Conservation (phyloP, 345 rosid species). For the Crucihimalaya himalaica region DNA sequence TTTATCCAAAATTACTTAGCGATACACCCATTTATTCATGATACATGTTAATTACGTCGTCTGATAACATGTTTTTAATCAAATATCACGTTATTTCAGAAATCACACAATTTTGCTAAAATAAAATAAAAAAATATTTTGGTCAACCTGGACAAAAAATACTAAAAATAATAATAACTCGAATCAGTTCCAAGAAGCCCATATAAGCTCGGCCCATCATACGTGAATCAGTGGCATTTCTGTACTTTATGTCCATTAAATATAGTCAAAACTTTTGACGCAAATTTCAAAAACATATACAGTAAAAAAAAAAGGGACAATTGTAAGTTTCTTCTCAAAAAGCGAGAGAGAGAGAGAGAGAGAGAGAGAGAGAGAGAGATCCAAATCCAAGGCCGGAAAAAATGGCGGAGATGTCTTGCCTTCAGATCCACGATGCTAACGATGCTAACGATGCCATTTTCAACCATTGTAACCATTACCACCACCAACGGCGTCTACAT, state of each 20-base stretch:
- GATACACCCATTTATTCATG: not conserved
- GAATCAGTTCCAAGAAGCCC: not conserved
- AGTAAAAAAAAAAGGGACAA: too few species aligned
- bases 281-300: not conserved
- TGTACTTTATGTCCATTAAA: not conserved
- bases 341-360: not conserved
- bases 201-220: not conserved
- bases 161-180: not conserved
- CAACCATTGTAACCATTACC: constrained; percentile 36
- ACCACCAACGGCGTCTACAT: constrained; percentile 29
- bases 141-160: not conserved
- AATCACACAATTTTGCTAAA: not conserved
- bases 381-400: not conserved
- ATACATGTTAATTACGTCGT: not conserved
- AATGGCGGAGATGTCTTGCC: constrained; percentile 53
- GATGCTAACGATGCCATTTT: constrained; percentile 38
- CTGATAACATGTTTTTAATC: not conserved
- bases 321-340: not conserved
- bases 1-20: not conserved
- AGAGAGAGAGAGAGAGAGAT: too few species aligned
- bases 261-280: not conserved
- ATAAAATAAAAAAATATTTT: not conserved
- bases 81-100: not conserved
- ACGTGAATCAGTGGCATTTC: not conserved
- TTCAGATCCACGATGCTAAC: constrained; percentile 43